These are phyloP conservation scores for Ramichloridium luteum DNA, from an alignment of 2,329 filamentous ascomycete genomes.

Conservation along the genomic window DNA sequence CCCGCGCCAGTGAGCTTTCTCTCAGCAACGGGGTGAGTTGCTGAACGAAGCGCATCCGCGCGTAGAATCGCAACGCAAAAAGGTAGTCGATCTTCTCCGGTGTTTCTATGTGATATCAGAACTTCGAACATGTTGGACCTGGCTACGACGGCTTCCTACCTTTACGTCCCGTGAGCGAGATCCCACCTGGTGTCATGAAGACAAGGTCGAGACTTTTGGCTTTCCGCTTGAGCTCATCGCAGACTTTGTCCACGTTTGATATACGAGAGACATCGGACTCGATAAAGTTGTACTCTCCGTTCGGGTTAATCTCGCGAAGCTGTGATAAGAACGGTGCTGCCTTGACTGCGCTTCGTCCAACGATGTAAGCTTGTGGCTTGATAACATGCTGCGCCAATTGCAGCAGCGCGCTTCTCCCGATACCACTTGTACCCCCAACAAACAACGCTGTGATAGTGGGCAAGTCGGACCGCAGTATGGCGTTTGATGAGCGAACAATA, in stretches of 20 bases:
- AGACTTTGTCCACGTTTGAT: conserved; percentile 21
- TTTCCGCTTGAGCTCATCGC: conserved; percentile 14
- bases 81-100: conserved; percentile 8
- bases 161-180: conserved; percentile 14
- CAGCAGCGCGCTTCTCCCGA: conserved; percentile 6
- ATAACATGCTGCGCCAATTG: background rate
- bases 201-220: conserved; percentile 25
- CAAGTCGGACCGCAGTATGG: background rate
- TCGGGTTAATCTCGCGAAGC: background rate
- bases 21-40: conserved; percentile 5
- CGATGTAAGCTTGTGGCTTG: conserved; percentile 5
- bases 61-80: conserved; percentile 9
- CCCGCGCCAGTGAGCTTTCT: background rate
- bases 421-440: conserved; percentile 8
- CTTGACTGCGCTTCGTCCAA: conserved; percentile 4
- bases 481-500: background rate
- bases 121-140: background rate
- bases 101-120: conserved; percentile 5
- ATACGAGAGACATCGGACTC: conserved; percentile 24
- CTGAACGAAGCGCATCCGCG: conserved; percentile 8
- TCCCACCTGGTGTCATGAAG: conserved; percentile 26
- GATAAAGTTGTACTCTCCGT: background rate
- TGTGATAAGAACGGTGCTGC: background rate
- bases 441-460: conserved; percentile 6
- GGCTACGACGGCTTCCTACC: background rate